phyloP scores from a whole-genome alignment of 2,329 filamentous ascomycete genomes.

The Aspergillus hortae region DNA sequence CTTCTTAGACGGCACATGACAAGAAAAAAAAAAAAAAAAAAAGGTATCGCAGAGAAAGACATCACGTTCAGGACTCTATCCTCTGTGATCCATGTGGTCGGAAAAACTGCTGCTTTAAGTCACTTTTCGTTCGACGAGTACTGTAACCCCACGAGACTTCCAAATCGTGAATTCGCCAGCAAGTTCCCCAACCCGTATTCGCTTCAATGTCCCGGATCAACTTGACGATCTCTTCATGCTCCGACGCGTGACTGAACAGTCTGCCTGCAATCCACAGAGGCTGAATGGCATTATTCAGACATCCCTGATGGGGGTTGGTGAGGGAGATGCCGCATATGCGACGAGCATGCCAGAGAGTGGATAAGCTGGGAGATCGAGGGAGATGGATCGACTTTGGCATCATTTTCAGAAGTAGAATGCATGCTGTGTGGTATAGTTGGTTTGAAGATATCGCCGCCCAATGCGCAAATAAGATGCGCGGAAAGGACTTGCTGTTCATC shows the following conservation, averaged over 20 bases:
- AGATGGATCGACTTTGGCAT: slow-evolving; percentile 35
- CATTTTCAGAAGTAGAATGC: slow-evolving; percentile 49
- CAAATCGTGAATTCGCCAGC: slow-evolving; percentile 19
- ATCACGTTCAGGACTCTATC: not conserved
- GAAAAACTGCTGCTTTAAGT: slow-evolving; percentile 19
- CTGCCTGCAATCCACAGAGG: slow-evolving; percentile 56
- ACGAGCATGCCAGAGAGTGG: slow-evolving; percentile 54
- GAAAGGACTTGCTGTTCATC: slow-evolving; percentile 23
- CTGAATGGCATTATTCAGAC: slow-evolving; percentile 57
- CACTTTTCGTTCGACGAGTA: slow-evolving; percentile 8
- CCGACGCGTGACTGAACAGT: slow-evolving; percentile 50
- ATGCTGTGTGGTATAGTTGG: slow-evolving; percentile 56
- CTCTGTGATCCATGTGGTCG: not conserved
- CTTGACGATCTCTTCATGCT: slow-evolving; percentile 42
- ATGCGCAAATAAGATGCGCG: slow-evolving; percentile 47
- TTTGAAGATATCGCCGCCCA: slow-evolving; percentile 48
- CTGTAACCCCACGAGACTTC: slow-evolving; percentile 23
- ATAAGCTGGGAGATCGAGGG: slow-evolving; percentile 24
- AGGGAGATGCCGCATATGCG: slow-evolving; percentile 55
- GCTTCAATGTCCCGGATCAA: slow-evolving; percentile 34
- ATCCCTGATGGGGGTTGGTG: slow-evolving; percentile 55
- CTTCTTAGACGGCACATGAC: slow-evolving; percentile 17
- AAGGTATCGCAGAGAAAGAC: not conserved
- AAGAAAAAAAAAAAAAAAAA: not conserved
- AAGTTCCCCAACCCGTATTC: slow-evolving; percentile 45